A percentile compares a stretch with the other conserved stretches of the same genome.
phyloP scores from a whole-genome alignment of 2,329 filamentous ascomycete species.

The Scytalidium sp. region DNA sequence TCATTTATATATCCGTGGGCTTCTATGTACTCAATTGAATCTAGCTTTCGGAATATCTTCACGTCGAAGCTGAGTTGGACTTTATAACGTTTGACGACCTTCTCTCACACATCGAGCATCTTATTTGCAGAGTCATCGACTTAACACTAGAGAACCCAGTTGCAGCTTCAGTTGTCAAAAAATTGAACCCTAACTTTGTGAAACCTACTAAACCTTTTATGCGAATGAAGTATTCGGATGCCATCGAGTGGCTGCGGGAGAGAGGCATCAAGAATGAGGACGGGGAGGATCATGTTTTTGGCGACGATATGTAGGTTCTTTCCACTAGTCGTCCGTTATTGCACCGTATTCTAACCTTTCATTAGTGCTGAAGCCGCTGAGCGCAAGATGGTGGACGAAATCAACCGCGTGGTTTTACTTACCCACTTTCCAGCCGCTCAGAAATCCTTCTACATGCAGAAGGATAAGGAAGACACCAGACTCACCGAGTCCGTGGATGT shows the following conservation, averaged over 20 bases:
- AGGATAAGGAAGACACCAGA: no score
- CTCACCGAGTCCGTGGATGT: no score
- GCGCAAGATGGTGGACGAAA: no score
- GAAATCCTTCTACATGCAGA: no score
- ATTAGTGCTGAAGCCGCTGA: neutral
- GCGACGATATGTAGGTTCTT: neutral
- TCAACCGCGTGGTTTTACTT: no score
- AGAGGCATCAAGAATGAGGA: neutral
- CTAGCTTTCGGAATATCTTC: neutral
- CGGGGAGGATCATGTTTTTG: neutral
- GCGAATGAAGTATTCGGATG: neutral
- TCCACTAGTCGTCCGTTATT: neutral
- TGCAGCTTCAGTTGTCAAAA: neutral
- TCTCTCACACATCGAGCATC: slow-evolving; percentile 75
- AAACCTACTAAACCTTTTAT: neutral
- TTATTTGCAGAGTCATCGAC: slow-evolving; percentile 65
- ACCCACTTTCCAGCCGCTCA: no score
- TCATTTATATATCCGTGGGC: neutral
- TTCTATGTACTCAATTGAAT: neutral
- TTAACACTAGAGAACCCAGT: neutral
- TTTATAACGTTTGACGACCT: slow-evolving; percentile 80
- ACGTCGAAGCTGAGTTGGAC: slow-evolving; percentile 85
- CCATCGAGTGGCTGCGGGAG: neutral
- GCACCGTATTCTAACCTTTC: neutral
- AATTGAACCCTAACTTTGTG: neutral